Base-by-base conservation (phyloP, 2,329 filamentous ascomycete genomes). In the Endoconidiophora polonica region DNA sequence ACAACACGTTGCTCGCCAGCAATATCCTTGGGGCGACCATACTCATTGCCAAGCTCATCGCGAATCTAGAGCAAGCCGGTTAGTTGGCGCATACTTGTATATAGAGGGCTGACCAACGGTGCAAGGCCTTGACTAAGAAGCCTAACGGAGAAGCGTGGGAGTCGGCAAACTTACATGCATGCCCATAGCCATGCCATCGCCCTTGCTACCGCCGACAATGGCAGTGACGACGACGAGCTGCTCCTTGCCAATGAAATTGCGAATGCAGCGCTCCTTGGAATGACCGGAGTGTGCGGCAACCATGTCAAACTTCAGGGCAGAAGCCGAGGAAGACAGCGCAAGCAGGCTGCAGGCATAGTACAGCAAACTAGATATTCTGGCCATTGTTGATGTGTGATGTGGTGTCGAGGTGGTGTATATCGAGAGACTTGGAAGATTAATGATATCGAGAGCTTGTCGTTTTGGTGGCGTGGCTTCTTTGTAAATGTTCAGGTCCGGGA, bases 141-240 rank as follows among this genome's bases (percentile, higher is more conserved):
- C 29, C 29, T 33, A 9, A 18, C 16, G 16, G 16, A 49, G 14
- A 5, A 18, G 46, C 9, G 37, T 37, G 33, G 26, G 33, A 3
- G 23, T 3, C 12, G 23, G 20, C 10, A 46, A 56, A 72, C 73
- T 55, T 63, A 95, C 90, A 68, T 94, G 82, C 74, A 98, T 91
- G 65, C 96, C 94, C 56, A 96, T 78, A 59, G 77, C 69, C 78
- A 94, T 88, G 48, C 91, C 91, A 71, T 98, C 91, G 52, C 87
- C 90, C 67, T 82, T 85, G 57, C 69, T 69, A n/a, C 91, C 91
- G 63, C 81, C 78, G 51, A 94, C 74, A 53, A 79, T 94, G 50
- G 88, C 85, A 52, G 90, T 96, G 48, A 98, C 90, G 33, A 96
- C 90, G 40, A 98, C 91, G 57, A 98, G 71, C 56, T 91, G 94